Percentiles rank a stretch among this genome's conserved stretches.
These are phyloP conservation scores for Cucurbita ficifolia DNA, from an alignment of 306 rosid species.

Conservation along the genomic window DNA sequence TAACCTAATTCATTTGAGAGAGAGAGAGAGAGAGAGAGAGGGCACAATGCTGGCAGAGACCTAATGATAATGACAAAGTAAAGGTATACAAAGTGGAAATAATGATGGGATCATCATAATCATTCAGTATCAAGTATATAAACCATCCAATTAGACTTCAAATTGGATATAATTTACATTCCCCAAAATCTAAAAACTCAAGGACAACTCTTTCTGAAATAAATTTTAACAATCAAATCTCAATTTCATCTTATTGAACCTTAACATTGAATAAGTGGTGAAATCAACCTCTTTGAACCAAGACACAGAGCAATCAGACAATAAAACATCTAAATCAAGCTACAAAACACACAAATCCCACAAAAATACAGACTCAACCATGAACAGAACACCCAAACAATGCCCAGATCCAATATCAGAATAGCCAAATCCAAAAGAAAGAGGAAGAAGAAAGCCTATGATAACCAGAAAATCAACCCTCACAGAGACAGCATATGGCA, in stretches of 20 bases:
- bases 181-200: neutral
- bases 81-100: neutral
- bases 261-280: constrained; percentile 2
- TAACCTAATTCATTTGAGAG: neutral
- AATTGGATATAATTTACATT: neutral
- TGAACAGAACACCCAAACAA: neutral
- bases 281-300: neutral
- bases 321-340: neutral
- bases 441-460: neutral
- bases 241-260: neutral
- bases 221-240: neutral
- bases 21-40: neutral
- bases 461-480: neutral
- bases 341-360: neutral
- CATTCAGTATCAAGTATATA: neutral
- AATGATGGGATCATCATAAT: neutral
- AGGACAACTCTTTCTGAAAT: neutral
- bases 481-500: neutral
- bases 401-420: neutral
- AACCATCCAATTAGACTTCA: neutral
- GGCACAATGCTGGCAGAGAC: neutral
- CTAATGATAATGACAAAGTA: neutral
- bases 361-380: neutral
- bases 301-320: neutral
- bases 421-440: neutral